Evolutionary conservation across 495 filamentous ascomycete species (phyloP).

Genomic region (Xylaria castorea): DNA sequence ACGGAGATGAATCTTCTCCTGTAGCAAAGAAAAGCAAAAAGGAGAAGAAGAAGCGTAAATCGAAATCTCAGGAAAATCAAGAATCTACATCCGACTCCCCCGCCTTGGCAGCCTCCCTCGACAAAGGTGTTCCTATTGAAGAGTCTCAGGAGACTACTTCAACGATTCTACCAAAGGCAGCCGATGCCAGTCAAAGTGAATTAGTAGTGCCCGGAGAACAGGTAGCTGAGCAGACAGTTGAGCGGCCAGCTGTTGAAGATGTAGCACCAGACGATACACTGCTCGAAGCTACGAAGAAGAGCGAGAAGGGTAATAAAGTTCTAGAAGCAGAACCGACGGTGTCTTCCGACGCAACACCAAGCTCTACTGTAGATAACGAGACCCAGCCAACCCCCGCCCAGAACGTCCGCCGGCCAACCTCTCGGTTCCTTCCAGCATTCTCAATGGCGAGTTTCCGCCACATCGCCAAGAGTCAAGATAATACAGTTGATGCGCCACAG

Average conservation of each 20-base stretch:
- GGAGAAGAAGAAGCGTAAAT: conserved; percentile 43
- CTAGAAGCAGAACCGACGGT: conserved; percentile 26
- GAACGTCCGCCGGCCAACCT: no score
- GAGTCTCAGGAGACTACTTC: background rate
- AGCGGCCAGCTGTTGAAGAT: background rate
- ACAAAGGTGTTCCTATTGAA: background rate
- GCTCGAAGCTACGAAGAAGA: conserved; percentile 30
- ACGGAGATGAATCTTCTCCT: conserved; percentile 22
- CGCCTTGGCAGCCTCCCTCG: background rate
- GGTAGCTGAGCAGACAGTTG: background rate
- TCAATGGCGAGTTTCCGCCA: no score
- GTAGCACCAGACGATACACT: background rate
- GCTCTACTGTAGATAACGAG: background rate
- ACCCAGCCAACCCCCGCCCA: no score
- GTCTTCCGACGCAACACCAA: background rate
- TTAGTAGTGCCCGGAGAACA: background rate
- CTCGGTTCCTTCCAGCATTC: no score
- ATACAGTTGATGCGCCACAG: background rate
- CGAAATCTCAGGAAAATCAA: conserved; percentile 30
- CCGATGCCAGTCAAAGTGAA: background rate
- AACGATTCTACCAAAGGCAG: conserved; percentile 17
- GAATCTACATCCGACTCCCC: conserved; percentile 27
- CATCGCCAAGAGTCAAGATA: background rate
- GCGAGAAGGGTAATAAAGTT: conserved; percentile 32
- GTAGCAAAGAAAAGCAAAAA: conserved; percentile 41